Evolutionary conservation across 371 early-diverging fungal species (phyloP), one percentile per base, ranked within the genome.

Genomic region (Mortierella sp.): DNA sequence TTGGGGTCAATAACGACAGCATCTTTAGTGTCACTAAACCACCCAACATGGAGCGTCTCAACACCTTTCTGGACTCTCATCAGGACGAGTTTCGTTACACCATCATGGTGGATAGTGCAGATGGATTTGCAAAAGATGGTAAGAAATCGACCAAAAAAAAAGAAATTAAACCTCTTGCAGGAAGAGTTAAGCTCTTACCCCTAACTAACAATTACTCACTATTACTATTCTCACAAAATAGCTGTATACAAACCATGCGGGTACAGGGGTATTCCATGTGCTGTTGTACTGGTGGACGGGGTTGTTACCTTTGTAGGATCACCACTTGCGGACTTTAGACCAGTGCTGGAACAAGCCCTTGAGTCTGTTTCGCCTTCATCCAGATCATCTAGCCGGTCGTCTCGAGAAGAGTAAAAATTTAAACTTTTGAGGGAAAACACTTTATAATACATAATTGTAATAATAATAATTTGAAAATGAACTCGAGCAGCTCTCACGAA

Each of bases 121-220:
- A 80, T 16, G 80, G 80, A n/a, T 80, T 70, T 58, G 80, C 80
- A 65, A 80, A 80, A 60, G 65, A 80, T 49, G 63, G 80, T 80
- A 28, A 5, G 35, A 12, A 32, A n/a, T n/a, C n/a, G n/a, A n/a
- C 22, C 40, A 24, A 6, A 35, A 26, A 30, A 22, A n/a, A 22
- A 45, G 16, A 28, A 5, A n/a, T 1, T 22, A 62, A 37, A 39
- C 39, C 43, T 11, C 43, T 43, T 43, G 43, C 43, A 51, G 51
- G 22, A 62, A 43, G 52, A 32, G 64, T 51, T 37, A 10, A 24
- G 43, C 24, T 45, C 47, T 47, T 30, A 57, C 30, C 24, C 30
- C 24, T 4, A 45, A 11, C 45, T 16, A 6, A 28, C 10, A n/a
- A n/a, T n/a, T n/a, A n/a, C n/a, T n/a, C 18, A 28, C 62, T 16